phyloP scores from a whole-genome alignment of 371 early-diverging fungal genomes.

The Rhizomucor pusillus region DNA sequence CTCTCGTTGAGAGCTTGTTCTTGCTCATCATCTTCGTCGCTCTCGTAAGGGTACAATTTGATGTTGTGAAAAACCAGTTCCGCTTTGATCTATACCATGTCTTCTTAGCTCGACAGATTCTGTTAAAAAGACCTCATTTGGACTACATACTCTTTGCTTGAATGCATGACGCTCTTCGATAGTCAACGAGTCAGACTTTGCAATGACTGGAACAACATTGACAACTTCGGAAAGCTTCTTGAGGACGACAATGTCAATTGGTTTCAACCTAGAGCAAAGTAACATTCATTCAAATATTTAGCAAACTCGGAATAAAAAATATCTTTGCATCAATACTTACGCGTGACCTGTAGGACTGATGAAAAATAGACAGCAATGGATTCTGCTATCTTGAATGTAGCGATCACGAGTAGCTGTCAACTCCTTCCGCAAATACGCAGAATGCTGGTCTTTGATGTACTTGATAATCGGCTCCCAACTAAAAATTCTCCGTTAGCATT shows the following conservation, averaged over 20 bases:
- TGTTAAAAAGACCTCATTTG: no score
- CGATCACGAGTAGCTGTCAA: slow-evolving; percentile 82
- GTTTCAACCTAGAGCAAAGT: slow-evolving; percentile 68
- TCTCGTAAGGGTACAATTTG: slow-evolving; percentile 82
- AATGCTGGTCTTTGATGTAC: slow-evolving; percentile 92
- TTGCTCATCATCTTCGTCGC: slow-evolving; percentile 79
- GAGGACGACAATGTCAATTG: slow-evolving; percentile 74
- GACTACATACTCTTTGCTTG: slow-evolving; percentile 60
- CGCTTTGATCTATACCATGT: slow-evolving; percentile 66
- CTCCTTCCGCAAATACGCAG: slow-evolving; percentile 85
- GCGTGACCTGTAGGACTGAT: slow-evolving; percentile 76
- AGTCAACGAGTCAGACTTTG: slow-evolving; percentile 87
- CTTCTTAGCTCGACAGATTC: no score
- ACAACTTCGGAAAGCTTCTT: slow-evolving; percentile 71
- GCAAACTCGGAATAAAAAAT: no score
- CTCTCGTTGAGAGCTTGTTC: slow-evolving; percentile 72
- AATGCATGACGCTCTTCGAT: slow-evolving; percentile 71
- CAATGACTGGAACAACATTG: slow-evolving; percentile 84
- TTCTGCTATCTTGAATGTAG: slow-evolving; percentile 80
- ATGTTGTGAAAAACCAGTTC: slow-evolving; percentile 93
- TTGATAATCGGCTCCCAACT: slow-evolving; percentile 89
- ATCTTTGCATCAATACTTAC: slow-evolving; percentile 36
- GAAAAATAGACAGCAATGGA: slow-evolving; percentile 81
- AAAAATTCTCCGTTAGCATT: slow-evolving; percentile 2
- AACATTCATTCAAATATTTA: no score